These are phyloP conservation scores for Rosa chinensis DNA, from an alignment of 306 rosid species.

Conservation along the genomic window DNA sequence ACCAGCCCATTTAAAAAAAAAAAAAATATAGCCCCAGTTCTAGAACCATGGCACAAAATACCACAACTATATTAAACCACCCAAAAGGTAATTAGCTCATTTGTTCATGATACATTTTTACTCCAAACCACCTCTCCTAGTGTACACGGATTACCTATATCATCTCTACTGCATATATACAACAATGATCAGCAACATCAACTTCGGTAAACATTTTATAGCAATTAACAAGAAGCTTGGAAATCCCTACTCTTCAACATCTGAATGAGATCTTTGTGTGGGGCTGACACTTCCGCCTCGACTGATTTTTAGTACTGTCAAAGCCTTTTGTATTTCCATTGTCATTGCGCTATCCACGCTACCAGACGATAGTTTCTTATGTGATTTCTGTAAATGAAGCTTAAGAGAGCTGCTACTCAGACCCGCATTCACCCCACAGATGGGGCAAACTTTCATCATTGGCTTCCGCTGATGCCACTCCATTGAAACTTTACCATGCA, in stretches of 20 bases:
- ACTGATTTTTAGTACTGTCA: conserved; percentile 61
- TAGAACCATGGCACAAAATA: no score
- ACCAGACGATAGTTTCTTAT: conserved; percentile 83
- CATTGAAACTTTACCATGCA: conserved; percentile 80
- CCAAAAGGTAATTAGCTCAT: background rate
- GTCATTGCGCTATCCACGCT: conserved; percentile 95
- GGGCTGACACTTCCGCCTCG: conserved; percentile 74
- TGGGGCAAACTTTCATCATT: conserved; percentile 79
- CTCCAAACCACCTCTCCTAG: background rate
- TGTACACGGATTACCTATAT: background rate
- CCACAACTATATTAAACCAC: no score
- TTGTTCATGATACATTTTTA: background rate
- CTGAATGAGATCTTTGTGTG: conserved; percentile 52
- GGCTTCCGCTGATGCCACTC: conserved; percentile 94
- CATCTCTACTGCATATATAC: background rate
- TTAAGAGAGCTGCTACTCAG: conserved; percentile 94
- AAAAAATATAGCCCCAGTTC: no score
- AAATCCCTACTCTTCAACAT: conserved; percentile 30
- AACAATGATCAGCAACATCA: background rate
- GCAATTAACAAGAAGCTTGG: background rate
- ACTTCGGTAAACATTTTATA: background rate
- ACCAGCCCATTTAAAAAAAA: no score
- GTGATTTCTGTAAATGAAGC: conserved; percentile 89
- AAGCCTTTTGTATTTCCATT: conserved; percentile 82
- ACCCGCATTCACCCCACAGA: conserved; percentile 91